Evolutionary conservation across 179 eudicot species (phyloP).

Genomic region (Spergularia azorica): DNA sequence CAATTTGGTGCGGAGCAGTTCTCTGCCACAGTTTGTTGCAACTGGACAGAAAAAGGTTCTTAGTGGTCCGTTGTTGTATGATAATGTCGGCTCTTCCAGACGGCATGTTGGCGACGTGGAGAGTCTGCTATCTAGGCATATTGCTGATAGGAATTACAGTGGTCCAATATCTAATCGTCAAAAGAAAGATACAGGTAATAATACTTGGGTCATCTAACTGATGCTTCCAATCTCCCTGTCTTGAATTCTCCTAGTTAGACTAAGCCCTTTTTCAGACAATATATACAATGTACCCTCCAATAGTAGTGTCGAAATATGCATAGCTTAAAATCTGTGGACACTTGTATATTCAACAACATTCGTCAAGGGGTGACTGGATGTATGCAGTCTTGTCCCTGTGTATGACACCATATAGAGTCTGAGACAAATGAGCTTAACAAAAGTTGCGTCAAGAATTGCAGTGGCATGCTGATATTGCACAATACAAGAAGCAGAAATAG

Average conservation of each 20-base stretch:
- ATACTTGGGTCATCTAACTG: slow-evolving; percentile 45
- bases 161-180: slow-evolving; percentile 75
- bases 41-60: slow-evolving; percentile 43
- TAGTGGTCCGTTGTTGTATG: slow-evolving; percentile 70
- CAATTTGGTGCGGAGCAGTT: slow-evolving; percentile 40
- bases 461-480: not conserved
- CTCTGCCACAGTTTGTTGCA: slow-evolving; percentile 41
- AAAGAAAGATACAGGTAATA: slow-evolving; percentile 65
- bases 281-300: too few species aligned
- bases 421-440: too few species aligned
- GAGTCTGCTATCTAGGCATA: slow-evolving; percentile 59
- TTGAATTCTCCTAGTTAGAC: too few species aligned
- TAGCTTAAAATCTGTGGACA: too few species aligned
- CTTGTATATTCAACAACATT: slow-evolving; percentile 19
- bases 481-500: not conserved
- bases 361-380: not conserved
- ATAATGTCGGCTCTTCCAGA: slow-evolving; percentile 46
- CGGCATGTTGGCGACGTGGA: slow-evolving; percentile 53
- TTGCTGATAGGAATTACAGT: slow-evolving; percentile 58
- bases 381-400: too few species aligned
- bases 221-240: not conserved
- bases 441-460: not conserved
- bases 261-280: not conserved
- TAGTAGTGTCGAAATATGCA: not conserved
- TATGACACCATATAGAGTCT: too few species aligned